A percentile compares a stretch with the other conserved stretches of the same genome.
phyloP scores from a whole-genome alignment of 371 early-diverging fungal genomes.

The Mycotypha africana region DNA sequence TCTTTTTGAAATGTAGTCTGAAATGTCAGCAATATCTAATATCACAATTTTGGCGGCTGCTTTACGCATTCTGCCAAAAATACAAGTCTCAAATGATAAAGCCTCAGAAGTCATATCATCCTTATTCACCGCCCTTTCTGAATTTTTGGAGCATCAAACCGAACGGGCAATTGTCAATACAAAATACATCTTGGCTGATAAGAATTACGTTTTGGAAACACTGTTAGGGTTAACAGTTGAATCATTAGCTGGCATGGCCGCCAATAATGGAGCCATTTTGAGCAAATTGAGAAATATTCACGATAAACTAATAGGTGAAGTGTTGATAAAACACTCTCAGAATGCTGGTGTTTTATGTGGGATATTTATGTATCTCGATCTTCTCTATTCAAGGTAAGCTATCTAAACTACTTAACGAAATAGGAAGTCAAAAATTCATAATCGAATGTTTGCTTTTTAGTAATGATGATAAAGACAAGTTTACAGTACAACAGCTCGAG shows the following conservation, averaged over 20 bases:
- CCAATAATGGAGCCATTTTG: slow-evolving; percentile 16
- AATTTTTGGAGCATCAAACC: slow-evolving; percentile 26
- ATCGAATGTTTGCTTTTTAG: slow-evolving; percentile 19
- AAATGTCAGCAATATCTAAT: slow-evolving; percentile 7
- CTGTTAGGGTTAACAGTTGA: slow-evolving; percentile 51
- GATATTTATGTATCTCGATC: slow-evolving; percentile 45
- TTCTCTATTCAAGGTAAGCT: slow-evolving; percentile 45
- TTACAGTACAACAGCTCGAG: slow-evolving; percentile 34
- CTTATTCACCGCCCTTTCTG: slow-evolving; percentile 32
- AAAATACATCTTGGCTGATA: slow-evolving; percentile 47
- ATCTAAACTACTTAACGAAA: too few relatives aligned
- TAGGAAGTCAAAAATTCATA: too few relatives aligned
- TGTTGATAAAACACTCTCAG: slow-evolving; percentile 36
- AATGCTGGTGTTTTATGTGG: slow-evolving; percentile 59
- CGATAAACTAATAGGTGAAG: slow-evolving; percentile 28
- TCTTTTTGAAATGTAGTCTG: not conserved
- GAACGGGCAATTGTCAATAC: slow-evolving; percentile 27
- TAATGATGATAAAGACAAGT: slow-evolving; percentile 22
- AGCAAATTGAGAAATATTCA: slow-evolving; percentile 14
- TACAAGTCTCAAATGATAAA: slow-evolving; percentile 38
- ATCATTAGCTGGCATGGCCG: slow-evolving; percentile 38
- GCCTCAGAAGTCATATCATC: slow-evolving; percentile 29
- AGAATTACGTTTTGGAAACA: slow-evolving; percentile 48
- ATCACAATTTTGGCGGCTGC: slow-evolving; percentile 16
- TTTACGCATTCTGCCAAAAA: slow-evolving; percentile 46